Evolutionary conservation across 225 moss, liverwort and hornwort species (phyloP).

Genomic region (Lunularia cruciata): DNA sequence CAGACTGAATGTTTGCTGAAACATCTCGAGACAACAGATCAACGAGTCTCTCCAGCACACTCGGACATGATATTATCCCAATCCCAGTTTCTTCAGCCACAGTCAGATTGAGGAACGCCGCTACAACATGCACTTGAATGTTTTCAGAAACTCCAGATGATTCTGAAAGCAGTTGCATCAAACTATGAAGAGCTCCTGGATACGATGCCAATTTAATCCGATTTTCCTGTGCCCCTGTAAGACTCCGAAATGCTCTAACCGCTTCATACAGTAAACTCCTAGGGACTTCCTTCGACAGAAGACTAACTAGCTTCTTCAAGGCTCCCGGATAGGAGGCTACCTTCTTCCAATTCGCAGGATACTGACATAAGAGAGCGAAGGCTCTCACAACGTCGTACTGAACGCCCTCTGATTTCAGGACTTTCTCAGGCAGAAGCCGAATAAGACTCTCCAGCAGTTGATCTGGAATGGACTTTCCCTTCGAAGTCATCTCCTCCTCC

Average conservation of each 20-base stretch:
- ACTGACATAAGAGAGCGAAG: conserved; percentile 15
- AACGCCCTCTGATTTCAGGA: conserved; percentile 13
- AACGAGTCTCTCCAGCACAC: conserved; percentile 20
- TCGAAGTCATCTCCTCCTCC: conserved; percentile 23
- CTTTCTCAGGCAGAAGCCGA: conserved; percentile 9
- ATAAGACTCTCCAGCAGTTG: conserved; percentile 21
- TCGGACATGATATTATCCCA: conserved; percentile 14
- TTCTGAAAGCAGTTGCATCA: conserved; percentile 12
- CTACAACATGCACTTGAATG: conserved; percentile 15
- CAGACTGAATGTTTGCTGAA: conserved; percentile 11
- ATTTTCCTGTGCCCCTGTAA: conserved; percentile 21
- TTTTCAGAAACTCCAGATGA: conserved; percentile 17
- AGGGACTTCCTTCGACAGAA: conserved; percentile 12
- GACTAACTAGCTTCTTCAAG: conserved; percentile 18
- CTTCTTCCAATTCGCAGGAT: conserved; percentile 18
- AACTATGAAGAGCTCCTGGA: conserved; percentile 6
- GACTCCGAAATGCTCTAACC: conserved; percentile 17
- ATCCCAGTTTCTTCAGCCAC: conserved; percentile 15
- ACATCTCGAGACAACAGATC: conserved; percentile 20
- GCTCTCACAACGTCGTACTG: conserved; percentile 22
- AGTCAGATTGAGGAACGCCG: conserved; percentile 15
- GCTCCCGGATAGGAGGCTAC: conserved; percentile 17
- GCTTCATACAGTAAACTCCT: conserved; percentile 22
- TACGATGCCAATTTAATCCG: conserved; percentile 14
- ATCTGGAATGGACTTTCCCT: conserved; percentile 19